phyloP scores from a whole-genome alignment of 1,284 basidiomycete species.

The Tilletia caries region DNA sequence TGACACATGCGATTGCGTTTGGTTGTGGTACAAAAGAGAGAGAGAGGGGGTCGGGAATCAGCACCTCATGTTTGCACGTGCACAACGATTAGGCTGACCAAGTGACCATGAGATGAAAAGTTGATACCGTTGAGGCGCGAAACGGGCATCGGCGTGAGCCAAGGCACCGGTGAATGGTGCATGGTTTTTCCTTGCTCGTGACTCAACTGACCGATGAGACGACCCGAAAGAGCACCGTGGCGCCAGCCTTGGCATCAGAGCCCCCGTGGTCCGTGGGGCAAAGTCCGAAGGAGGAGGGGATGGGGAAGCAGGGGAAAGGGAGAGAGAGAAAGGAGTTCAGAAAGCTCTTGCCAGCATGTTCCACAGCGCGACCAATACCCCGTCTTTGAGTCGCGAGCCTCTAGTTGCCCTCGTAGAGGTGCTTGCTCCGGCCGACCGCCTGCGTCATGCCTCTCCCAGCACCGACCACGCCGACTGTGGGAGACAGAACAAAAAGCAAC shows the following conservation, averaged over 20 bases:
- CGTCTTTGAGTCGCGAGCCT: neutral
- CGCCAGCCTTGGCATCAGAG: too few relatives aligned
- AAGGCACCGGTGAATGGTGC: too few relatives aligned
- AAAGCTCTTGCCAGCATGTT: neutral
- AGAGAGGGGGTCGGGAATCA: too few relatives aligned
- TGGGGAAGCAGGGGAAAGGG: neutral
- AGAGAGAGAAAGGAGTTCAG: neutral
- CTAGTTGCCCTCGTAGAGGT: conserved; percentile 54
- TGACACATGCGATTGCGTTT: too few relatives aligned
- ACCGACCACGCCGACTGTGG: conserved; percentile 83
- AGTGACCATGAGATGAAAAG: neutral
- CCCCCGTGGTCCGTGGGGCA: too few relatives aligned
- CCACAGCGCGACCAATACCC: neutral
- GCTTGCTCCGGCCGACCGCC: conserved; percentile 69
- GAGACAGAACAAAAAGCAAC: conserved; percentile 19
- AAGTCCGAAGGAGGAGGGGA: neutral
- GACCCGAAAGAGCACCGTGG: too few relatives aligned
- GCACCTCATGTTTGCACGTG: neutral
- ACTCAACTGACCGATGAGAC: too few relatives aligned
- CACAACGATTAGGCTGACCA: neutral
- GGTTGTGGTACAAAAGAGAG: too few relatives aligned
- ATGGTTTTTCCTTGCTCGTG: too few relatives aligned
- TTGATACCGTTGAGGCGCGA: neutral
- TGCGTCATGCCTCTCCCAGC: conserved; percentile 90
- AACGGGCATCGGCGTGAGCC: too few relatives aligned